Percentiles rank a stretch among this genome's conserved stretches.
phyloP scores from a whole-genome alignment of 805 yeast genomes.

The Ogataea degrootiae region DNA sequence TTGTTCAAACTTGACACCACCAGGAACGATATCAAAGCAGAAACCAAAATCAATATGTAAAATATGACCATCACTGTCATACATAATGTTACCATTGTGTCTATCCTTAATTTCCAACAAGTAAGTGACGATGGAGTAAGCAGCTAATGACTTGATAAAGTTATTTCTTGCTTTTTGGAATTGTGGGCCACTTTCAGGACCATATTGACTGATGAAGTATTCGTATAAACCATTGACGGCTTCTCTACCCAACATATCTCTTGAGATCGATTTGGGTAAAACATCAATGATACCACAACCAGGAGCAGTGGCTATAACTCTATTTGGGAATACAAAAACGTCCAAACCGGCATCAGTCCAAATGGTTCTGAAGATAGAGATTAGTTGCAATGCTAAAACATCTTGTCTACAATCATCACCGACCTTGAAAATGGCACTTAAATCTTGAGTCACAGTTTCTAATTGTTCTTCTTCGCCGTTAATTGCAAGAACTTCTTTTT shows the following conservation, averaged over 20 bases:
- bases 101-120: conserved; percentile 92
- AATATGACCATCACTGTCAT: conserved; percentile 91
- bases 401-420: conserved; percentile 99
- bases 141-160: conserved; percentile 90
- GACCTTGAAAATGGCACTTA: conserved; percentile 95
- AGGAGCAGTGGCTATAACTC: conserved; percentile 98
- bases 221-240: conserved; percentile 97
- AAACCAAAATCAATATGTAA: conserved; percentile 97
- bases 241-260: conserved; percentile 98
- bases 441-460: conserved; percentile 34
- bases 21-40: conserved; percentile 98
- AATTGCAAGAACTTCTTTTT: conserved; percentile 45
- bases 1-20: conserved; percentile 97
- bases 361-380: conserved; percentile 85
- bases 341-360: conserved; percentile 89
- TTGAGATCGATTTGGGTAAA: conserved; percentile 86
- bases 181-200: conserved; percentile 86
- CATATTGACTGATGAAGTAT: conserved; percentile 86
- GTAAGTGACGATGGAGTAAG: conserved; percentile 88
- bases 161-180: conserved; percentile 90
- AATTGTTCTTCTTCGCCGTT: conserved; percentile 34
- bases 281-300: conserved; percentile 99
- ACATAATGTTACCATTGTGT: conserved; percentile 97
- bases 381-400: conserved; percentile 85
- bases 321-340: conserved; percentile 83